Evolutionary conservation across 106 monocot species (phyloP), one percentile per base, ranked within the genome.

Genomic region (Acorus gramineus): DNA sequence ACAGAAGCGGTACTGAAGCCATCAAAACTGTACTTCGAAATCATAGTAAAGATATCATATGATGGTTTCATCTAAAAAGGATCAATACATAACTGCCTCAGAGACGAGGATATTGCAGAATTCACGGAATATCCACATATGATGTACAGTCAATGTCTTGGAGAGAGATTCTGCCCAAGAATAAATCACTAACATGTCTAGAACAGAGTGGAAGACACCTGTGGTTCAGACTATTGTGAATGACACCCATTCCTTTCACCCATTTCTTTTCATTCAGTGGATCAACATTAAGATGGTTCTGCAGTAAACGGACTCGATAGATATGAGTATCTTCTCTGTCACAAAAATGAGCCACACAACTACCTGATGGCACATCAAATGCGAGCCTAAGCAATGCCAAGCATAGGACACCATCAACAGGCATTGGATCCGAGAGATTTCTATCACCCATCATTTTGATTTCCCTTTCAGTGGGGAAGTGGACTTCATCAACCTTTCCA

Each of bases 301-400:
- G 96, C 59, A 98, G 57, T 43, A 98, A 73, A 42, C 96, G 77
- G 14, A 98, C 50, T 7, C 96, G 70, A 77, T 98, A 98, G 2
- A 98, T 72, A 46, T 69, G 49, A 4, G 83, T 80, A 62, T 87
- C 83, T 2, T 11, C 80, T 67, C 71, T 70, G 43, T 66, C 69
- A 64, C 96, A 98, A 52, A 98, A 90, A 80, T 98, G 91, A n/a
- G 83, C 96, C 60, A 81, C 72, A 66, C 96, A 98, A 8, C 73
- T 10, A 55, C 55, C 14, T 3, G 67, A 68, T 55, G 69, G 63
- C 11, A 78, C 83, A 59, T 72, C 53, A 28, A 56, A 61, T 8
- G 91, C 91, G 61, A 98, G 66, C 66, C 80, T 85, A 50, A 76
- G 83, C 53, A 98, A 81, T 67, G 83, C 76, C 78, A 91, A 57